A percentile compares a stretch with the other conserved stretches of the same genome.
These are phyloP conservation scores for Wallacemonas sp. DNA, from an alignment of 208 protist genomes.

Conservation along the genomic window DNA sequence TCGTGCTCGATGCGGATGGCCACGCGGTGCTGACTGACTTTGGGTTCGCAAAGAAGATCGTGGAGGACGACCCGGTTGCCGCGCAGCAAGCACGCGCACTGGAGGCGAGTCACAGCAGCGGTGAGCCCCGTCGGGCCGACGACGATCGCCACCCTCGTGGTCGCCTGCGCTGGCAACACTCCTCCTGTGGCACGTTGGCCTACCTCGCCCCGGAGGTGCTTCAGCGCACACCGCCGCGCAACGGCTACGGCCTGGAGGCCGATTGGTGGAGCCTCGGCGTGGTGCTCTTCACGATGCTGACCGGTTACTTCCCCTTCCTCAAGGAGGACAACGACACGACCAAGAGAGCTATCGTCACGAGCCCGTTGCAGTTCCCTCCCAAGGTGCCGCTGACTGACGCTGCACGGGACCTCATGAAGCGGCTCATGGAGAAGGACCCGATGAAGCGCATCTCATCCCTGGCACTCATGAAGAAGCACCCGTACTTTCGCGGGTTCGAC, in stretches of 20 bases:
- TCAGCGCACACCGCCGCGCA: constrained; percentile 20
- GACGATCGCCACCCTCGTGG: constrained; percentile 28
- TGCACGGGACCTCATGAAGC: constrained; percentile 38
- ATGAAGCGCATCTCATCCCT: constrained; percentile 46
- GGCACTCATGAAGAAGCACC: constrained; percentile 41
- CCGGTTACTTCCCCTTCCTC: constrained; percentile 80
- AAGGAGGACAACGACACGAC: constrained; percentile 52
- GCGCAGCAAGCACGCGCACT: constrained; percentile 29
- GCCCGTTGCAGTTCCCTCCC: constrained; percentile 54
- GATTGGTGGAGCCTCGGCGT: constrained; percentile 88
- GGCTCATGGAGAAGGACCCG: constrained; percentile 67
- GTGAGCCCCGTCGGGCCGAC: constrained; percentile 24
- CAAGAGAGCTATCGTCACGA: constrained; percentile 41
- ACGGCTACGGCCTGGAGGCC: constrained; percentile 71
- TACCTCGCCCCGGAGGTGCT: constrained; percentile 91
- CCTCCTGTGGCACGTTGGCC: constrained; percentile 85
- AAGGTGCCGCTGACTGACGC: constrained; percentile 26
- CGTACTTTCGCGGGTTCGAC: constrained; percentile 76
- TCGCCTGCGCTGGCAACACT: constrained; percentile 45
- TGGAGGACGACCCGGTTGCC: constrained; percentile 37
- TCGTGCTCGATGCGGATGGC: constrained; percentile 78
- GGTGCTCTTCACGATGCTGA: constrained; percentile 73
- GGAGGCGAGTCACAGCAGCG: background rate
- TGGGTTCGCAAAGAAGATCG: constrained; percentile 80
- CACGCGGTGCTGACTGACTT: constrained; percentile 87